phyloP scores from a whole-genome alignment of 2,329 filamentous ascomycete genomes.

The Penicillium sp. region DNA sequence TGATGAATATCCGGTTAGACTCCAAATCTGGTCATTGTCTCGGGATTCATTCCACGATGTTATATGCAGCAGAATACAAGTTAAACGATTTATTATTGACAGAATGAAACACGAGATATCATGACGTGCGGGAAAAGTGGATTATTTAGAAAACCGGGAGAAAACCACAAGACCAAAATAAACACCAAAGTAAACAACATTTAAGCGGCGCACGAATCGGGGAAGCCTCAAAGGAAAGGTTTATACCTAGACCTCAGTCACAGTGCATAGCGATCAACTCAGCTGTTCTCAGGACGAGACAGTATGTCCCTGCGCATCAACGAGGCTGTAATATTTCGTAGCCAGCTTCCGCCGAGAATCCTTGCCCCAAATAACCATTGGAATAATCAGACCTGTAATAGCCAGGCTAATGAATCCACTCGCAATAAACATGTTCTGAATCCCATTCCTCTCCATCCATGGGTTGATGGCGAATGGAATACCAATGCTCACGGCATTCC shows the following conservation, averaged over 20 bases:
- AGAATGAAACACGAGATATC: no score
- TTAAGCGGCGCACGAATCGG: neutral
- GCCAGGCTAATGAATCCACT: slow-evolving; percentile 27
- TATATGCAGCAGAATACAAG: no score
- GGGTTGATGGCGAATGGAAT: slow-evolving; percentile 32
- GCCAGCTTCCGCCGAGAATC: slow-evolving; percentile 10
- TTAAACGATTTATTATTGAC: no score
- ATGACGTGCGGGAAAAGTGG: no score
- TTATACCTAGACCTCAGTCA: neutral
- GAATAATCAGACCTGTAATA: slow-evolving; percentile 16
- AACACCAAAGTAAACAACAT: neutral
- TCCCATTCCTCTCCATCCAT: slow-evolving; percentile 26
- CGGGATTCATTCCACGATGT: no score
- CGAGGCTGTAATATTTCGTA: slow-evolving; percentile 14
- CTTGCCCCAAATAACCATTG: slow-evolving; percentile 27
- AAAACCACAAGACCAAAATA: no score
- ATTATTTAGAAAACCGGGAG: no score
- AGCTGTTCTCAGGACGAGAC: neutral
- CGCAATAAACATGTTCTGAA: slow-evolving; percentile 28
- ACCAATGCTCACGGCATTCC: slow-evolving; percentile 31
- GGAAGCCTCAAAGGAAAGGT: neutral
- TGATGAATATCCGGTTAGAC: neutral
- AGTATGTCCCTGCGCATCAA: slow-evolving; percentile 6
- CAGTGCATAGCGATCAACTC: neutral
- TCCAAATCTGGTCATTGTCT: neutral